Conservation (phyloP, 805 yeast species). For the Torulaspora microellipsoides region DNA sequence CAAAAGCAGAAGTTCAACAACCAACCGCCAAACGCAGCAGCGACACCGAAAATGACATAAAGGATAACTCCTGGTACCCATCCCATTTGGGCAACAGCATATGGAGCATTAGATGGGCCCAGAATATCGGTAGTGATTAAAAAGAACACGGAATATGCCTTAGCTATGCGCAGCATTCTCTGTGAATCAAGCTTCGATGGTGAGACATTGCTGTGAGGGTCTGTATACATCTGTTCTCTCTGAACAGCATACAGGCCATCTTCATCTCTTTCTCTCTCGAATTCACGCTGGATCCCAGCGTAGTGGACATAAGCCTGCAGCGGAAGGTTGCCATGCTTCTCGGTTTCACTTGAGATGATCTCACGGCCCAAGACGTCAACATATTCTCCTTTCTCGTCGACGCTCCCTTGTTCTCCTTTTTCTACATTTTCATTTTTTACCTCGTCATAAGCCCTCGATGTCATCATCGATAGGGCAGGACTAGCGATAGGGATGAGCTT, state of each 20-base stretch:
- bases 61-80: conserved; percentile 43
- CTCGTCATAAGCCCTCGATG: conserved; percentile 1
- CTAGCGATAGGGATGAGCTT: conserved; percentile 10
- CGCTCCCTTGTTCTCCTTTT: neutral
- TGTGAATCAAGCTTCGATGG: conserved; percentile 12
- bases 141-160: conserved; percentile 37
- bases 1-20: conserved; percentile 37
- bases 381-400: conserved; percentile 9
- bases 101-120: conserved; percentile 46
- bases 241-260: conserved; percentile 15
- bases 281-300: conserved; percentile 14
- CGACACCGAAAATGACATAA: conserved; percentile 39
- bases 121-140: conserved; percentile 46
- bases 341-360: conserved; percentile 6
- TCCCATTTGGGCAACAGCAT: conserved; percentile 42
- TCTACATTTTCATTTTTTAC: conserved; percentile 1
- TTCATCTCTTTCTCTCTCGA: conserved; percentile 8
- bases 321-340: conserved; percentile 7
- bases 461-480: conserved; percentile 1
- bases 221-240: conserved; percentile 12
- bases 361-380: conserved; percentile 11
- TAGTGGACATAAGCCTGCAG: conserved; percentile 13
- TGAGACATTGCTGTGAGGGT: conserved; percentile 12
- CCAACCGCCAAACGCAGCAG: conserved; percentile 42
- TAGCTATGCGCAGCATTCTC: conserved; percentile 14